phyloP scores from a whole-genome alignment of 2,329 filamentous ascomycete species.

The Cryphonectria nitschkei region DNA sequence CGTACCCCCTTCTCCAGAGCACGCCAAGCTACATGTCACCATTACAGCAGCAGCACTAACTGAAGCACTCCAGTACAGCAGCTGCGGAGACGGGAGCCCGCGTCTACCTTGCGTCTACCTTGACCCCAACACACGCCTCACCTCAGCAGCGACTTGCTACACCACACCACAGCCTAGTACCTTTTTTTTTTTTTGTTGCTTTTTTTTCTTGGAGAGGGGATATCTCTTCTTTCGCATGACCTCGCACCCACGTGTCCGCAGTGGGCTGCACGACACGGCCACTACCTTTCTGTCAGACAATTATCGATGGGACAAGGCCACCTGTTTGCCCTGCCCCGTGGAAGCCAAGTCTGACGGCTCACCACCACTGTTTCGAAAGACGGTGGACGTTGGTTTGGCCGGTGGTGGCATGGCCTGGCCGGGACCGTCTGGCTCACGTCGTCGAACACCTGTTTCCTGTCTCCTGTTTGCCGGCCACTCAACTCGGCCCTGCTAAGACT shows the following conservation, averaged over 20 bases:
- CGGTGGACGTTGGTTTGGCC: neutral
- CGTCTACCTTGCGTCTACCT: neutral
- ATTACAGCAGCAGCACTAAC: neutral
- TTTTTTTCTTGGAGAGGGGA: neutral
- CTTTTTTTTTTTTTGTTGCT: neutral
- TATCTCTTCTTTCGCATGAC: neutral
- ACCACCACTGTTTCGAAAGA: constrained; percentile 6
- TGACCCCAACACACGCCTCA: neutral
- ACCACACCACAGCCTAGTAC: neutral
- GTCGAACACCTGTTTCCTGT: constrained; percentile 9
- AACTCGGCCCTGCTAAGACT: neutral
- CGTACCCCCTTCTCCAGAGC: neutral
- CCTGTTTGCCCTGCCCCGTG: neutral
- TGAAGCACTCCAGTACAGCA: neutral
- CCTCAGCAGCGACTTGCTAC: constrained; percentile 1
- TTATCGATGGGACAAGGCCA: neutral
- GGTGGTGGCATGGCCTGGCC: constrained; percentile 13
- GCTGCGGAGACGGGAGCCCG: neutral
- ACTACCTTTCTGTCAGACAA: neutral
- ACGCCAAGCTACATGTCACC: neutral
- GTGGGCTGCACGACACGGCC: constrained; percentile 6
- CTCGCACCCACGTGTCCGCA: constrained; percentile 1
- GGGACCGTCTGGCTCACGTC: neutral
- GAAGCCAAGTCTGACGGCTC: constrained; percentile 2
- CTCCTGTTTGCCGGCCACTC: constrained; percentile 6